Conservation (phyloP, 1,139 yeast species). For the Candida frijolesensis region DNA sequence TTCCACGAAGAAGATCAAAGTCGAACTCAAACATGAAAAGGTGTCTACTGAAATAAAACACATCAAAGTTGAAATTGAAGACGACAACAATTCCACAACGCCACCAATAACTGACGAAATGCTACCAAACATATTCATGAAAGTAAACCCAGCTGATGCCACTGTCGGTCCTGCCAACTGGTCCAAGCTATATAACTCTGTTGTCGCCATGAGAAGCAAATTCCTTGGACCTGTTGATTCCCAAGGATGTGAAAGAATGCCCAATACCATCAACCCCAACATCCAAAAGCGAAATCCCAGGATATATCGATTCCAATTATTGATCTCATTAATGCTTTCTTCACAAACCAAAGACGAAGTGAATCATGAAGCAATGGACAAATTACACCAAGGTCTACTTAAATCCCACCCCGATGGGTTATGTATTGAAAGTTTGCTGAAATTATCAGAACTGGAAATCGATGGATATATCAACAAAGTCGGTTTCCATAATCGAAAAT, state of each 20-base stretch:
- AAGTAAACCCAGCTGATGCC: slow-evolving; percentile 16
- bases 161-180: slow-evolving; percentile 47
- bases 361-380: slow-evolving; percentile 71
- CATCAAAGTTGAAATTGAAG: slow-evolving; percentile 16
- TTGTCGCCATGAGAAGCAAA: slow-evolving; percentile 65
- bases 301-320: slow-evolving; percentile 67
- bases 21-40: slow-evolving; percentile 1
- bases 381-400: slow-evolving; percentile 40
- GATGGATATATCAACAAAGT: slow-evolving; percentile 74
- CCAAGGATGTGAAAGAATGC: slow-evolving; percentile 84
- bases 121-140: slow-evolving; percentile 19
- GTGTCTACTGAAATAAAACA: slow-evolving; percentile 2
- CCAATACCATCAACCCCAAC: slow-evolving; percentile 45
- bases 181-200: slow-evolving; percentile 57
- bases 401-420: slow-evolving; percentile 25
- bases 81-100: no score
- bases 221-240: slow-evolving; percentile 82
- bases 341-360: slow-evolving; percentile 93
- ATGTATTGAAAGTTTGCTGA: slow-evolving; percentile 36
- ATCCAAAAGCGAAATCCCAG: slow-evolving; percentile 33
- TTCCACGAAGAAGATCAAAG: slow-evolving; percentile 5
- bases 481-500: slow-evolving; percentile 85
- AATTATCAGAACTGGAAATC: slow-evolving; percentile 56
- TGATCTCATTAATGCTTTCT: slow-evolving; percentile 82
- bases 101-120: background rate